phyloP scores from a whole-genome alignment of 805 yeast genomes.

The Spathaspora hagerdaliae region DNA sequence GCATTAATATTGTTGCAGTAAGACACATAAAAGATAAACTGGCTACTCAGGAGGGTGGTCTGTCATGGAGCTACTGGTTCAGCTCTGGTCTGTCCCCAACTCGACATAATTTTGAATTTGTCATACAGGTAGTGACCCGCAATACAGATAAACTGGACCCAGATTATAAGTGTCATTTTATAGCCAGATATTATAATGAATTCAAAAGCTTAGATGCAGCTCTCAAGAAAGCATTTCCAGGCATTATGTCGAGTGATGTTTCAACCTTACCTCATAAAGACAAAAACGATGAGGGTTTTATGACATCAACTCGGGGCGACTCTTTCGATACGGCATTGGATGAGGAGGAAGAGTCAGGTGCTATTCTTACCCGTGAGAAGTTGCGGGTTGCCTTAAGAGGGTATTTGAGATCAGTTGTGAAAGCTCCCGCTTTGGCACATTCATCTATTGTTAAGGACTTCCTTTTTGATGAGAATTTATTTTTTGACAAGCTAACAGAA shows the following conservation, averaged over 20 bases:
- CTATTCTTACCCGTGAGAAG: slow-evolving; percentile 61
- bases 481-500: slow-evolving; percentile 30
- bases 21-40: slow-evolving; percentile 19
- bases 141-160: slow-evolving; percentile 1
- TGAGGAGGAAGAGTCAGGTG: neutral
- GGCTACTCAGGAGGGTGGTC: slow-evolving; percentile 17
- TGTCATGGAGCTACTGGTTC: slow-evolving; percentile 1
- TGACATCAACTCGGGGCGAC: neutral
- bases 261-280: slow-evolving; percentile 57
- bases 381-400: slow-evolving; percentile 75
- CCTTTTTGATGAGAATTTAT: slow-evolving; percentile 31
- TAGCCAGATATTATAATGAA: slow-evolving; percentile 63
- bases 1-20: slow-evolving; percentile 68
- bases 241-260: slow-evolving; percentile 48
- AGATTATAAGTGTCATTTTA: slow-evolving; percentile 34
- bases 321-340: neutral
- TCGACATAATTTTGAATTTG: slow-evolving; percentile 40
- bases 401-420: slow-evolving; percentile 53
- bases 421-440: slow-evolving; percentile 52
- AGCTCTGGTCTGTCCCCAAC: neutral
- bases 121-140: slow-evolving; percentile 42
- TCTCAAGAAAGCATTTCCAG: slow-evolving; percentile 63
- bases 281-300: slow-evolving; percentile 30
- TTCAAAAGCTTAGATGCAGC: slow-evolving; percentile 54
- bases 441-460: slow-evolving; percentile 53